These are phyloP conservation scores for Apostasia ramifera DNA, from an alignment of 106 monocot genomes.

Conservation along the genomic window DNA sequence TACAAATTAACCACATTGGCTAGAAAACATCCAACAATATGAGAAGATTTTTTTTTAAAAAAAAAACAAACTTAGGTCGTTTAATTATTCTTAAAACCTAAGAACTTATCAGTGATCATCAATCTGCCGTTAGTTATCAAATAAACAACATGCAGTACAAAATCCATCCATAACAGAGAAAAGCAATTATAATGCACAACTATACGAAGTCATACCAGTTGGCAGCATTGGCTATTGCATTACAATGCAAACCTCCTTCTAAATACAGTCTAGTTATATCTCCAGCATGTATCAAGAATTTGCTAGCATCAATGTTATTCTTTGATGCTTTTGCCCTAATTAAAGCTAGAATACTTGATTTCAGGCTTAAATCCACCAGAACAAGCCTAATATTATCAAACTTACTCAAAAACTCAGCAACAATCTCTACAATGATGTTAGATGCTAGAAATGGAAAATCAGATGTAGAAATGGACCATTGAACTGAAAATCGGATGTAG, in stretches of 20 bases:
- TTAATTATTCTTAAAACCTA: too few species aligned
- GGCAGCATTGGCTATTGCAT: slow-evolving; percentile 85
- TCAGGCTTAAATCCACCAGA: slow-evolving; percentile 71
- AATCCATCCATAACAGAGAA: too few species aligned
- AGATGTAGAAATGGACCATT: too few species aligned
- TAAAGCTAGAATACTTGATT: slow-evolving; percentile 73
- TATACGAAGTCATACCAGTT: slow-evolving; percentile 58
- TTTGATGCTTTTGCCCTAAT: slow-evolving; percentile 61
- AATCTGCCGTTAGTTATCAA: too few species aligned
- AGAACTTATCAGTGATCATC: too few species aligned
- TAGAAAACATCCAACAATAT: too few species aligned
- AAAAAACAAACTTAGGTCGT: too few species aligned
- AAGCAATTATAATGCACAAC: too few species aligned
- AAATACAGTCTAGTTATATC: slow-evolving; percentile 69
- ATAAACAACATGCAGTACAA: too few species aligned
- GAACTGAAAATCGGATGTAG: slow-evolving; percentile 96
- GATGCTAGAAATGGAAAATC: slow-evolving; percentile 77
- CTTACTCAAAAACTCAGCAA: slow-evolving; percentile 54
- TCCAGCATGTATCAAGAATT: slow-evolving; percentile 64
- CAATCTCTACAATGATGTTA: slow-evolving; percentile 66
- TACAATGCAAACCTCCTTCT: slow-evolving; percentile 45
- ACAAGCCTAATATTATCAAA: slow-evolving; percentile 50
- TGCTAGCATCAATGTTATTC: slow-evolving; percentile 52
- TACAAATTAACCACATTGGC: too few species aligned
- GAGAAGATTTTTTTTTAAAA: too few species aligned